A percentile compares a stretch with the other conserved stretches of the same genome.
Conservation (phyloP, 257 asterid species). For the Prunella vulgaris region DNA sequence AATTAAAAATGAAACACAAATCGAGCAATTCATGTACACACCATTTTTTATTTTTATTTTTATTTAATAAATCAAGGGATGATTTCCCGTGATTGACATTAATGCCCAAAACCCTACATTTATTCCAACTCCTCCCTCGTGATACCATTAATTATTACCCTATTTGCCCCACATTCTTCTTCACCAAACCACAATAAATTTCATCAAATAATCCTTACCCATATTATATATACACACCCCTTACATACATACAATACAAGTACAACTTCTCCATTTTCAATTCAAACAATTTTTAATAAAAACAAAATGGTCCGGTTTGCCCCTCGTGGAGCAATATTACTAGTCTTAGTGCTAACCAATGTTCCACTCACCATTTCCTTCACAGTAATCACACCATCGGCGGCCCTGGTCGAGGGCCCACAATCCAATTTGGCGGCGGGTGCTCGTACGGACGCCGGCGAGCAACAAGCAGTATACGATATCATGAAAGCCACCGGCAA, state of each 20-base stretch:
- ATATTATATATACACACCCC: slow-evolving; percentile 19
- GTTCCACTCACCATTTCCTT: slow-evolving; percentile 17
- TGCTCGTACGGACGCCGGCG: slow-evolving; percentile 48
- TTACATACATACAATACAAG: background rate
- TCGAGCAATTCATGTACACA: too few relatives aligned
- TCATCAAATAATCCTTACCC: slow-evolving; percentile 3
- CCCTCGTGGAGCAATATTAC: background rate
- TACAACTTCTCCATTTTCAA: too few relatives aligned
- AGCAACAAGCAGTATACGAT: slow-evolving; percentile 75
- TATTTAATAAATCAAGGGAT: too few relatives aligned
- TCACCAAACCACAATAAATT: slow-evolving; percentile 26
- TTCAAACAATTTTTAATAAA: too few relatives aligned
- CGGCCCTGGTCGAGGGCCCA: slow-evolving; percentile 52
- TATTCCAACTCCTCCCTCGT: slow-evolving; percentile 54
- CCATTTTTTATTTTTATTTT: too few relatives aligned
- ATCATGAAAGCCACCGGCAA: slow-evolving; percentile 92
- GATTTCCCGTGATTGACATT: slow-evolving; percentile 59
- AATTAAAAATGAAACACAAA: too few relatives aligned
- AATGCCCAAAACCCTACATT: slow-evolving; percentile 41
- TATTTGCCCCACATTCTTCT: slow-evolving; percentile 29
- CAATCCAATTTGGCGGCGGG: slow-evolving; percentile 53
- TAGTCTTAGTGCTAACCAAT: slow-evolving; percentile 22
- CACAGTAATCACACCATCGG: slow-evolving; percentile 50
- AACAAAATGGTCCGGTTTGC: slow-evolving; percentile 26
- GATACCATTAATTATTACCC: slow-evolving; percentile 52